phyloP scores from a whole-genome alignment of 2,329 filamentous ascomycete species.

The Colletotrichum sojae region DNA sequence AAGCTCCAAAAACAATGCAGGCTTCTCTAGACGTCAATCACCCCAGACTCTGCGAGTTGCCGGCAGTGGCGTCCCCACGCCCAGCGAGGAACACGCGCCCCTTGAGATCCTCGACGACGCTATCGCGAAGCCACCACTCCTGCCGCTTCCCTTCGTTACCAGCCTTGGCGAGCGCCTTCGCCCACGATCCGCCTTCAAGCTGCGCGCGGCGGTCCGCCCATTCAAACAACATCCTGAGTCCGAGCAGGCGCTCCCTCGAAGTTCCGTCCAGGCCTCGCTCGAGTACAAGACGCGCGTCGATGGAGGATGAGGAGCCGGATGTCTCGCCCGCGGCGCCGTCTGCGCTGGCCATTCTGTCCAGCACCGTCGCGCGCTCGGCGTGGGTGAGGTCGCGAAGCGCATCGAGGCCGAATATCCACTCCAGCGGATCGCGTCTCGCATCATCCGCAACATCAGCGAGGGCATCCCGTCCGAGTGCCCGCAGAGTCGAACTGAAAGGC shows the following conservation, averaged over 20 bases:
- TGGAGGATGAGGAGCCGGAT: slow-evolving; percentile 58
- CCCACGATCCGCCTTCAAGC: slow-evolving; percentile 47
- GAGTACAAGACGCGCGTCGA: slow-evolving; percentile 82
- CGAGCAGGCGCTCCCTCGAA: slow-evolving; percentile 59
- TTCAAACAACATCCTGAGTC: slow-evolving; percentile 67
- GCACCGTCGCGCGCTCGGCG: slow-evolving; percentile 76
- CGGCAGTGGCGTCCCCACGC: too few relatives aligned
- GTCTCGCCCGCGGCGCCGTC: slow-evolving; percentile 60
- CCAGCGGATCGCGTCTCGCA: slow-evolving; percentile 65
- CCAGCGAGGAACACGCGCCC: slow-evolving; percentile 68
- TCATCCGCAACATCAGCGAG: slow-evolving; percentile 46
- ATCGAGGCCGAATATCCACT: slow-evolving; percentile 81
- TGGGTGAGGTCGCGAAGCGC: slow-evolving; percentile 69
- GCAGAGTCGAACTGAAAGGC: slow-evolving; percentile 81
- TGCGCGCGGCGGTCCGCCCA: slow-evolving; percentile 65
- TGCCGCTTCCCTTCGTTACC: slow-evolving; percentile 48
- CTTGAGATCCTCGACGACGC: slow-evolving; percentile 68
- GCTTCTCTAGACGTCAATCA: too few relatives aligned
- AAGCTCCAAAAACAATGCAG: too few relatives aligned
- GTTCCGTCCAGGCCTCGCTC: slow-evolving; percentile 63
- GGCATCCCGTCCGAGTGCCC: slow-evolving; percentile 72
- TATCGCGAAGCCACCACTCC: slow-evolving; percentile 70
- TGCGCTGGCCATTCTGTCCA: slow-evolving; percentile 66
- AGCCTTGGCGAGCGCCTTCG: slow-evolving; percentile 33
- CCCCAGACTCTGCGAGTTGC: slow-evolving; percentile 37